Base-by-base conservation (phyloP, 768 basidiomycete species). In the Chalciporus chontae region DNA sequence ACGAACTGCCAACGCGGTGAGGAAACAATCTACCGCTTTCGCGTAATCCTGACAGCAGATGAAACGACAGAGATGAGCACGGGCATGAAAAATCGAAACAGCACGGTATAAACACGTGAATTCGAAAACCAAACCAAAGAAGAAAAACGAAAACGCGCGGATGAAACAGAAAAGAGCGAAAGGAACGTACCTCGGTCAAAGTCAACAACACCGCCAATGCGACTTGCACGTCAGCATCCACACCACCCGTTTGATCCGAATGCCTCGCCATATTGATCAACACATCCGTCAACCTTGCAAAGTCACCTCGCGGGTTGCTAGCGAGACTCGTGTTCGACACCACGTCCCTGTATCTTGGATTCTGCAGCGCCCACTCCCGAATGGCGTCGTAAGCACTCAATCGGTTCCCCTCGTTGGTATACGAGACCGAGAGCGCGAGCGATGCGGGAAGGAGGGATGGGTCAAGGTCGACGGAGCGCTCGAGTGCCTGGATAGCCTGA, bases 171-270 rank as follows among this genome's bases (percentile, higher is more conserved):
- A 32, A 17, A 19, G 34, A 18, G 27, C 44, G 47, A 32, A 32
- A 38, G 42, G 36, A 4, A 58, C 73, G 21, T 53, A 90, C 92
- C 76, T 96, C 95, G 50, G 85, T 91, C 8, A 89, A 82, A 67
- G 96, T 98, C 66, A 99, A 77, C 61, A 98, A 64, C 34, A 98
- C 87, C 4, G 93, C 95, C 43, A 99, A 75, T 5, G 93, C 96
- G 43, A 98, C 83, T 71, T 99, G 96, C 24, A 94, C 84, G 66
- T 99, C 95, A 8, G 95, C 85, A 66, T 99, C 96, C 19, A 98
- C 78, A 45, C 76, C 75, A 4, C 76, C 80, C 36, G 71, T 73
- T 17, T 71, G 71, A 54, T 78, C 74, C 26, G 49, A 51, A 54
- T 73, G 74, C 57, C 83, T 75, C 36, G 85, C 94, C 78, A 97